A percentile compares a stretch with the other conserved stretches of the same genome.
Evolutionary conservation across 306 rosid species (phyloP).

Genomic region (Quercus suber): DNA sequence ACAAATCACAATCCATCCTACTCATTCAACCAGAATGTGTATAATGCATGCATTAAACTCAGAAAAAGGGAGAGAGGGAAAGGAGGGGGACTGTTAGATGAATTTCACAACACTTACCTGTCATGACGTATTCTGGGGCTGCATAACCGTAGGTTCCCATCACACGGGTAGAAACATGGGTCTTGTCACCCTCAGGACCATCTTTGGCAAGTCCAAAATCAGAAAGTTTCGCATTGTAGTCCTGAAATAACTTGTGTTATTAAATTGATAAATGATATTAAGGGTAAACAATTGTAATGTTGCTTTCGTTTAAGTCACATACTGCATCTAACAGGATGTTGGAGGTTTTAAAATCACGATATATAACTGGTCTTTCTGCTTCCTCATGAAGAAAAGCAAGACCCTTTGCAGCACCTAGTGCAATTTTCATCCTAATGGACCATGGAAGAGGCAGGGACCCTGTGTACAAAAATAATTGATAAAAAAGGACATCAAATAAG

Average conservation of each 20-base stretch:
- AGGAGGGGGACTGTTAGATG: not conserved
- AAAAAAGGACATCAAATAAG: constrained; percentile 21
- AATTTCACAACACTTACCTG: constrained; percentile 50
- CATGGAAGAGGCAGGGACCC: constrained; percentile 98
- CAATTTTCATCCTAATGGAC: constrained; percentile 97
- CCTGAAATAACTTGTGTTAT: constrained; percentile 50
- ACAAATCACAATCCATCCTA: not conserved
- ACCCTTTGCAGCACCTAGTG: constrained; percentile 95
- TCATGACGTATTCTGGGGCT: constrained; percentile 98
- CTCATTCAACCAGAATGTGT: not conserved
- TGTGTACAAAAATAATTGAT: constrained; percentile 31
- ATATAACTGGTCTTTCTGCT: constrained; percentile 93
- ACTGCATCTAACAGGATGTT: constrained; percentile 95
- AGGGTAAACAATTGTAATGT: not conserved
- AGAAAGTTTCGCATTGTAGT: constrained; percentile 93
- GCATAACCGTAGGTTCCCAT: constrained; percentile 99
- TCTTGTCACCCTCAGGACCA: constrained; percentile 97
- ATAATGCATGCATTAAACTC: not conserved
- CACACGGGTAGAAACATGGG: constrained; percentile 95
- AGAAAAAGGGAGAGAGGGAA: no score
- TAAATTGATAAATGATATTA: constrained; percentile 29
- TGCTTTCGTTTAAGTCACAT: constrained; percentile 37
- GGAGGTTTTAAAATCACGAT: constrained; percentile 94
- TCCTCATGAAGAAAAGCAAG: constrained; percentile 97
- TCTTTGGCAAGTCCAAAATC: constrained; percentile 99